A percentile compares a stretch with the other conserved stretches of the same genome.
phyloP scores from a whole-genome alignment of 2,329 filamentous ascomycete genomes.

The Colletotrichum spaethianum region DNA sequence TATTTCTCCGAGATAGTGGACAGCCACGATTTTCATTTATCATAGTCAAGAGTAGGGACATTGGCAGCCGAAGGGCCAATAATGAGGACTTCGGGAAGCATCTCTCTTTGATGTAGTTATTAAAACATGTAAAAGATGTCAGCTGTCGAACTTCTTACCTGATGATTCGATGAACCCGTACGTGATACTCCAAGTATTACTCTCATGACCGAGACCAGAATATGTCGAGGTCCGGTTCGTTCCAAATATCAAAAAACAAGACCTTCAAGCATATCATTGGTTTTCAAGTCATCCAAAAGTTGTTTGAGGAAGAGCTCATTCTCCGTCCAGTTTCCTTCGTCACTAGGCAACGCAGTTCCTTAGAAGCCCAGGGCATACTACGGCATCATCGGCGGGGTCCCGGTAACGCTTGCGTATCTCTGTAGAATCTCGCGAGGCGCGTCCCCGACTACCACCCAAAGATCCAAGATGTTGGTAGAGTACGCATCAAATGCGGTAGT shows the following conservation, averaged over 20 bases:
- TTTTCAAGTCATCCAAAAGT: slow-evolving; percentile 54
- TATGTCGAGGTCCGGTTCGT: slow-evolving; percentile 61
- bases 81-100: slow-evolving; percentile 28
- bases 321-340: slow-evolving; percentile 62
- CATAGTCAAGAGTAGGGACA: slow-evolving; percentile 7
- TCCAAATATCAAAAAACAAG: slow-evolving; percentile 67
- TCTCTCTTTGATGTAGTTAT: slow-evolving; percentile 27
- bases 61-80: slow-evolving; percentile 26
- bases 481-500: slow-evolving; percentile 70
- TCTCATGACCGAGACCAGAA: slow-evolving; percentile 43
- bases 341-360: slow-evolving; percentile 55
- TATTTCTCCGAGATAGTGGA: slow-evolving; percentile 26
- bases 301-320: slow-evolving; percentile 59
- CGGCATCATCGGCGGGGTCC: slow-evolving; percentile 73
- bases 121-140: accelerated
- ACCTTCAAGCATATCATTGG: slow-evolving; percentile 53
- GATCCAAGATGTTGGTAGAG: slow-evolving; percentile 69
- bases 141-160: slow-evolving; percentile 27
- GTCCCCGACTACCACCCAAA: slow-evolving; percentile 71
- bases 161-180: slow-evolving; percentile 40
- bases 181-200: slow-evolving; percentile 43
- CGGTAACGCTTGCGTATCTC: slow-evolving; percentile 67
- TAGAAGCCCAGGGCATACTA: slow-evolving; percentile 72
- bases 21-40: slow-evolving; percentile 27
- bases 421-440: slow-evolving; percentile 66